Evolutionary conservation across 176 grass and related monocot species (phyloP), one percentile per base, ranked within the genome.

Genomic region (Cenchrus purpureus): DNA sequence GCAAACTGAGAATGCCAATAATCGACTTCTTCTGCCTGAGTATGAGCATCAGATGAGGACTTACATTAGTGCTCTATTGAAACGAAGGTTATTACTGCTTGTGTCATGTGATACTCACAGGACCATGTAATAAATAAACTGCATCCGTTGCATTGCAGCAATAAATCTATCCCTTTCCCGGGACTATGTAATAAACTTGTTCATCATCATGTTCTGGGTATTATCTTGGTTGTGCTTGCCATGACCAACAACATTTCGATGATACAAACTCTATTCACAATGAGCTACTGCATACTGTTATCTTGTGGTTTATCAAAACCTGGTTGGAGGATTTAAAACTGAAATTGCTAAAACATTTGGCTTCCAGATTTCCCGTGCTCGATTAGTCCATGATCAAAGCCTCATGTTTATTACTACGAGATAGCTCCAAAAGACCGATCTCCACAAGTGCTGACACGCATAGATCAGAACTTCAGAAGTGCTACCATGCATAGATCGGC

Each of bases 1-100:
- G 88, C 84, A 52, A 67, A 86, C 84, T 86, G 84, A 86, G 73
- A 17, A 40, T 48, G 3, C 60, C 44, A 19, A 19, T 63, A 16
- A 53, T 53, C 12, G 16, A 68, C 14, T 49, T 34, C 2, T 34
- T 9, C 56, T 58, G 19, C 57, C 57, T 8, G 71, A 51, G 83
- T 58, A 72, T 42, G 34, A 82, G 34, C 37, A 19, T 78, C 57
- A 37, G 9, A 71, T 70, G 73, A 65, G 77, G 45, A 80, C 67
- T 71, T 34, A 3, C 34, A 34, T 34, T 79, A 84, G 68, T 25
- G 42, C 25, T 67, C 22, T 19, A 6, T 9, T 76, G 85, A 66
- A 48, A 71, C 75, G 42, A 71, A 71, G 53, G 74, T 62, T 56
- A 76, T 54, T 40, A 79, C 37, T 29, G 78, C 59, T 56, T 34